Evolutionary conservation across 164 flowering plant genomes (phyloP).

Genomic region (Amborella trichopoda): DNA sequence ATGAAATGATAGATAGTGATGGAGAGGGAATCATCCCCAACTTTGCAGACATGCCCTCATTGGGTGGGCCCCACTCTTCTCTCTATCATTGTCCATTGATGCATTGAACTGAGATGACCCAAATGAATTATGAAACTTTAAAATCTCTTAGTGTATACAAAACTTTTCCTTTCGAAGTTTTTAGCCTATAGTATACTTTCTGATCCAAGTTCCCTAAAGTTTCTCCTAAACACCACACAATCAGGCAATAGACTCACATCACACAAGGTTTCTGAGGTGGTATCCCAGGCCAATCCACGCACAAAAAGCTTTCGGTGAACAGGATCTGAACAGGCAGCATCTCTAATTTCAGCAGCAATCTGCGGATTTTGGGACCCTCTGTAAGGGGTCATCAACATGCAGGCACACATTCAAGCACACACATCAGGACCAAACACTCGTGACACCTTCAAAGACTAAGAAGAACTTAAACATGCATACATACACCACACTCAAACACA

Average conservation of each 20-base stretch:
- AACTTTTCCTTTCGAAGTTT: no score
- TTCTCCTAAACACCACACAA: constrained; percentile 24
- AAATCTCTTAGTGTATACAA: no score
- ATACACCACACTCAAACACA: not conserved
- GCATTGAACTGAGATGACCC: no score
- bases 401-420: constrained; percentile 49
- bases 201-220: no score
- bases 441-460: constrained; percentile 4
- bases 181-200: no score
- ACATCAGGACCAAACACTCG: constrained; percentile 12
- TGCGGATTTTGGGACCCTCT: constrained; percentile 64
- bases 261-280: constrained; percentile 73
- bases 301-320: constrained; percentile 79
- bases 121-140: no score
- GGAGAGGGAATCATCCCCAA: no score
- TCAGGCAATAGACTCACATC: constrained; percentile 65
- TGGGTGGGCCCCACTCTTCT: no score
- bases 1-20: no score
- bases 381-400: constrained; percentile 47
- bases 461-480: not conserved
- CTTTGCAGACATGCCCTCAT: no score
- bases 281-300: constrained; percentile 75
- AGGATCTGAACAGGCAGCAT: constrained; percentile 68
- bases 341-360: constrained; percentile 62
- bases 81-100: no score